Conservation (phyloP, 2,329 filamentous ascomycete genomes). For the Ophiostoma piceae region DNA sequence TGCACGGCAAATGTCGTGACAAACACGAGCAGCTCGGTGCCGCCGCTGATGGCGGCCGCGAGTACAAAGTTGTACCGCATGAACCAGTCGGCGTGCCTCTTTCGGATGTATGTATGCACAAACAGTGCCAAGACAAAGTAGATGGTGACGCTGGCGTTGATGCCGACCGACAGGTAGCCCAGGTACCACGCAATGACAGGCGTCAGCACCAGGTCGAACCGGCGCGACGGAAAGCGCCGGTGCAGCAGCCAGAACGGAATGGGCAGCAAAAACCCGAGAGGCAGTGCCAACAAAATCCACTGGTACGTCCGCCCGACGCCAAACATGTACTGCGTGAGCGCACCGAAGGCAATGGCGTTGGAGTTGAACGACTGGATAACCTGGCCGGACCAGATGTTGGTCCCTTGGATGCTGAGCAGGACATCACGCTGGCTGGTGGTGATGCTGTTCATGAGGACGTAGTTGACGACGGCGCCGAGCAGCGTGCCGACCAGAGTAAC, state of each 20-base stretch:
- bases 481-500: background rate
- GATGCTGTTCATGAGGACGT: background rate
- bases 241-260: background rate
- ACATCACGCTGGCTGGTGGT: background rate
- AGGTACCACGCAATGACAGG: background rate
- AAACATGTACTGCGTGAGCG: slow-evolving; percentile 2
- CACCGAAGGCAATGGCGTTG: background rate
- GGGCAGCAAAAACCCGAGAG: background rate
- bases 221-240: background rate
- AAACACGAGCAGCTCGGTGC: slow-evolving; percentile 1
- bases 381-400: background rate
- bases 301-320: background rate
- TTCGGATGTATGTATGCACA: background rate
- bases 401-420: background rate
- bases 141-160: background rate
- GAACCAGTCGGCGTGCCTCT: background rate
- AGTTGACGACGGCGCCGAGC: slow-evolving; percentile 2
- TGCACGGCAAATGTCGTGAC: slow-evolving; percentile 13
- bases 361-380: background rate
- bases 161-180: slow-evolving; percentile 8
- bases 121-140: background rate
- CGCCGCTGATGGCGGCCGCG: background rate
- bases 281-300: background rate
- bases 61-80: background rate
- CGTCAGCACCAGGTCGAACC: background rate